Percentiles rank a stretch among this genome's conserved stretches.
These are phyloP conservation scores for Suhomyces anneliseae DNA, from an alignment of 1,139 yeast species.

Conservation along the genomic window DNA sequence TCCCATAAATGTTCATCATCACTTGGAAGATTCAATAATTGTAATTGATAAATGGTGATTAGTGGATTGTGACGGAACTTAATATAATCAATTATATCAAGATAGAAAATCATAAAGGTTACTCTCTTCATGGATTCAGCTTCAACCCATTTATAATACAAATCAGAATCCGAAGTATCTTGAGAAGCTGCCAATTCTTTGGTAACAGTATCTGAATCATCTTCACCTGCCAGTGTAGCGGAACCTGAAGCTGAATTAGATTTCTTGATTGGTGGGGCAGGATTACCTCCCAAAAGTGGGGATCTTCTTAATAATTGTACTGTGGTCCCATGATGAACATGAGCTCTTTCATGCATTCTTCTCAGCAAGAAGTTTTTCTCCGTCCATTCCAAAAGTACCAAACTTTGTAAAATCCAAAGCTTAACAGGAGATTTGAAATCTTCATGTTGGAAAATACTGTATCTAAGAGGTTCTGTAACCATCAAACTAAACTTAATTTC, in stretches of 20 bases:
- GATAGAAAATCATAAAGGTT: slow-evolving; percentile 75
- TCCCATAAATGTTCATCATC: slow-evolving; percentile 76
- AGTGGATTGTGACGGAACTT: slow-evolving; percentile 75
- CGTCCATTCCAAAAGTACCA: slow-evolving; percentile 61
- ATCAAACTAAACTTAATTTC: slow-evolving; percentile 23
- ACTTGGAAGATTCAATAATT: slow-evolving; percentile 70
- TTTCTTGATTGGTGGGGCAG: slow-evolving; percentile 29
- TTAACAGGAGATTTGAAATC: slow-evolving; percentile 61
- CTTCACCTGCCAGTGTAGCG: slow-evolving; percentile 33
- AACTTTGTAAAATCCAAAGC: slow-evolving; percentile 66
- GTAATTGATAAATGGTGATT: slow-evolving; percentile 70
- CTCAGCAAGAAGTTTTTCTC: slow-evolving; percentile 65
- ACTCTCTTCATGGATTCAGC: slow-evolving; percentile 76
- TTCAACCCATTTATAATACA: slow-evolving; percentile 64
- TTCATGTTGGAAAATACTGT: slow-evolving; percentile 57
- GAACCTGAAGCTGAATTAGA: slow-evolving; percentile 22
- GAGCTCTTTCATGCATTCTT: slow-evolving; percentile 69
- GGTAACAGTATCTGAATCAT: slow-evolving; percentile 28
- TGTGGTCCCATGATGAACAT: slow-evolving; percentile 74
- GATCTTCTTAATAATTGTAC: slow-evolving; percentile 71
- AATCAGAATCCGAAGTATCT: slow-evolving; percentile 27
- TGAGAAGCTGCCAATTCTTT: slow-evolving; percentile 16
- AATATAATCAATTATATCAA: slow-evolving; percentile 78
- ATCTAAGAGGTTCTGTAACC: slow-evolving; percentile 63
- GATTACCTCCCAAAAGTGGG: slow-evolving; percentile 73